A percentile compares a stretch with the other conserved stretches of the same genome.
These are phyloP conservation scores for Tubosaeta brunneosetosa DNA, from an alignment of 768 basidiomycete genomes.

Conservation along the genomic window DNA sequence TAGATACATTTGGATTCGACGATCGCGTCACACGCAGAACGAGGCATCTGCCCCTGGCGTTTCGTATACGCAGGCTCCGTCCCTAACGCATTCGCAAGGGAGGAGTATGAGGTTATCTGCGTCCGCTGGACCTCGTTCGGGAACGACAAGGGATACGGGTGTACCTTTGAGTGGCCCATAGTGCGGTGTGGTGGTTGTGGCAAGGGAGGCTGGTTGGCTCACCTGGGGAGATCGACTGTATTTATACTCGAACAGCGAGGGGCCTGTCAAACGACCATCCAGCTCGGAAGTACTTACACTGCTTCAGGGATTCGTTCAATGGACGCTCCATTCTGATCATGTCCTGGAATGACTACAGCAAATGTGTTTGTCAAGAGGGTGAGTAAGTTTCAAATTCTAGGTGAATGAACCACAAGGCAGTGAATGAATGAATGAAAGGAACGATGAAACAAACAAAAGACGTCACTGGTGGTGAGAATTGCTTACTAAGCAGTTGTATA, in stretches of 20 bases:
- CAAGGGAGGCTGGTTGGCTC: neutral
- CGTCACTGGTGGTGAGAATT: conserved; percentile 32
- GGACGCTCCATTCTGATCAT: neutral
- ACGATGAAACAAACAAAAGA: conserved; percentile 5
- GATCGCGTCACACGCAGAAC: conserved; percentile 3
- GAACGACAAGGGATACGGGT: conserved; percentile 19
- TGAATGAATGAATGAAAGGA: conserved; percentile 5
- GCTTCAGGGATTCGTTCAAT: neutral
- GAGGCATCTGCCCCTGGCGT: conserved; percentile 5
- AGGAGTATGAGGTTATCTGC: conserved; percentile 21
- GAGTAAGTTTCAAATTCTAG: neutral
- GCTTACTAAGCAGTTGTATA: conserved; percentile 40
- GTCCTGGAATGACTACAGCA: conserved; percentile 10
- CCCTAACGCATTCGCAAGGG: conserved; percentile 21
- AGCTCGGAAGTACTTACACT: neutral
- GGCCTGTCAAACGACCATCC: conserved; percentile 1
- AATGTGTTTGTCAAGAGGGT: neutral
- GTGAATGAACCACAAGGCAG: too few species aligned
- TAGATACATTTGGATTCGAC: conserved; percentile 16
- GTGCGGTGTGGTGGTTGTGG: conserved; percentile 1
- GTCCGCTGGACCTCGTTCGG: conserved; percentile 16
- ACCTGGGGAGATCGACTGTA: conserved; percentile 1
- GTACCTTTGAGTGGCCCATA: conserved; percentile 16
- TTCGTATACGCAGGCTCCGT: conserved; percentile 11
- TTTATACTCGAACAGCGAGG: conserved; percentile 23